These are phyloP conservation scores for Umbellularia californica DNA, from an alignment of 164 flowering plant genomes.

Conservation along the genomic window DNA sequence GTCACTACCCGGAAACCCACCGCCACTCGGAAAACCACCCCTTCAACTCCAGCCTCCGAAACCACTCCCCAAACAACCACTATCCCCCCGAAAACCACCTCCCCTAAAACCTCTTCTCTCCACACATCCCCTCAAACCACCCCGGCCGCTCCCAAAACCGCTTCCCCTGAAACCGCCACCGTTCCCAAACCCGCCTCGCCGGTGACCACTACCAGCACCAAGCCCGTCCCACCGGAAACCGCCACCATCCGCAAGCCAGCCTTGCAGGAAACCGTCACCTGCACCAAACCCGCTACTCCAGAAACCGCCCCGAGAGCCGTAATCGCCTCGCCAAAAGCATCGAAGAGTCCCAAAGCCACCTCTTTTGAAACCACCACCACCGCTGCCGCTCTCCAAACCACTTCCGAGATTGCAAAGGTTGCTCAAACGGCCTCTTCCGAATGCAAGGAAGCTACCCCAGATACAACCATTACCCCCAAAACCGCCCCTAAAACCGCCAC, in stretches of 20 bases:
- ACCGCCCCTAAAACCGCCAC: constrained; percentile 14
- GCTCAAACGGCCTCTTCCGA: background rate
- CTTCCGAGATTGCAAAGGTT: background rate
- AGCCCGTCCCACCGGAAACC: background rate
- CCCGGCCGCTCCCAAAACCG: constrained; percentile 1
- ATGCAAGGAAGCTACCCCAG: background rate
- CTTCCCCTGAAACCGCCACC: constrained; percentile 3
- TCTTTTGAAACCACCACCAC: background rate
- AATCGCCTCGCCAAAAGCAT: background rate
- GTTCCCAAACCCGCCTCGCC: background rate
- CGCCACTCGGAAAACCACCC: background rate
- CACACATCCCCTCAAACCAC: background rate
- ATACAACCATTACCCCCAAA: background rate
- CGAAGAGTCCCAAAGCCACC: background rate
- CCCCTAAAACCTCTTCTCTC: background rate
- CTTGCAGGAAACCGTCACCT: background rate
- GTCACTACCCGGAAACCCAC: background rate
- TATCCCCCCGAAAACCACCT: background rate
- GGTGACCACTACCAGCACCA: background rate
- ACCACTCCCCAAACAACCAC: too few relatives aligned
- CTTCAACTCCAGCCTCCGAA: too few relatives aligned
- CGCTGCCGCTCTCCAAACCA: background rate
- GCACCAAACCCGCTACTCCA: background rate
- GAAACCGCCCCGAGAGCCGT: background rate
- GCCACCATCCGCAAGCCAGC: background rate